A percentile compares a stretch with the other conserved stretches of the same genome.
Evolutionary conservation across 805 yeast species (phyloP).

Genomic region (Candida hungchunana): DNA sequence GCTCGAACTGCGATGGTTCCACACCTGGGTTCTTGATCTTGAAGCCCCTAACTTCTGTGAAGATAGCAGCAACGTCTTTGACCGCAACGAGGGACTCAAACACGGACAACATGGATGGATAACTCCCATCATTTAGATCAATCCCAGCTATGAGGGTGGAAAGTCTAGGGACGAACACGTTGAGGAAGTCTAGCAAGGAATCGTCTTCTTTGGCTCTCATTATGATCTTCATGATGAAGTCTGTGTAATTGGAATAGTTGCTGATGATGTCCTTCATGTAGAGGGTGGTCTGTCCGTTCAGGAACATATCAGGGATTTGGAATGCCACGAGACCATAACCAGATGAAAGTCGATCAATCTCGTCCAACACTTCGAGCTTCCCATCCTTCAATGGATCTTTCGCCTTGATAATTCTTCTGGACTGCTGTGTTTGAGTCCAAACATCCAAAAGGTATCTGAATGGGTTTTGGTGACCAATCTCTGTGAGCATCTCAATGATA

Average conservation of each 20-base stretch:
- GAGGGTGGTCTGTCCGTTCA: slow-evolving; percentile 27
- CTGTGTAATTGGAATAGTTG: slow-evolving; percentile 30
- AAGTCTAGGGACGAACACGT: slow-evolving; percentile 40
- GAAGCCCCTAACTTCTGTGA: slow-evolving; percentile 56
- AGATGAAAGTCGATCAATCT: slow-evolving; percentile 44
- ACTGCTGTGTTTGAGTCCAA: slow-evolving; percentile 38
- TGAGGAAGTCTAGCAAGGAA: slow-evolving; percentile 53
- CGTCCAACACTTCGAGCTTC: slow-evolving; percentile 41
- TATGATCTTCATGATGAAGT: slow-evolving; percentile 54
- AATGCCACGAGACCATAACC: slow-evolving; percentile 67
- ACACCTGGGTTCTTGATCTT: slow-evolving; percentile 37
- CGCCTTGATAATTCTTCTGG: slow-evolving; percentile 39
- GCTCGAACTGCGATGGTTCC: slow-evolving; percentile 52
- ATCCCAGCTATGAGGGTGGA: slow-evolving; percentile 31
- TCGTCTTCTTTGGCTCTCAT: slow-evolving; percentile 64
- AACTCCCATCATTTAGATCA: slow-evolving; percentile 49
- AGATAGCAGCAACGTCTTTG: slow-evolving; percentile 56
- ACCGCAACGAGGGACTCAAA: slow-evolving; percentile 54
- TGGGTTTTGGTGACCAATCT: slow-evolving; percentile 44
- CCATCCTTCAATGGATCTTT: slow-evolving; percentile 36
- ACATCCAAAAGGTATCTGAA: slow-evolving; percentile 43
- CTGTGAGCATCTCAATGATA: slow-evolving; percentile 53
- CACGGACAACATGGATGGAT: slow-evolving; percentile 48
- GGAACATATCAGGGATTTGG: slow-evolving; percentile 54
- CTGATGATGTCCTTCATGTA: slow-evolving; percentile 29